Evolutionary conservation across 2,329 filamentous ascomycete genomes (phyloP).

Genomic region (Tolypocladium ophioglossoides): DNA sequence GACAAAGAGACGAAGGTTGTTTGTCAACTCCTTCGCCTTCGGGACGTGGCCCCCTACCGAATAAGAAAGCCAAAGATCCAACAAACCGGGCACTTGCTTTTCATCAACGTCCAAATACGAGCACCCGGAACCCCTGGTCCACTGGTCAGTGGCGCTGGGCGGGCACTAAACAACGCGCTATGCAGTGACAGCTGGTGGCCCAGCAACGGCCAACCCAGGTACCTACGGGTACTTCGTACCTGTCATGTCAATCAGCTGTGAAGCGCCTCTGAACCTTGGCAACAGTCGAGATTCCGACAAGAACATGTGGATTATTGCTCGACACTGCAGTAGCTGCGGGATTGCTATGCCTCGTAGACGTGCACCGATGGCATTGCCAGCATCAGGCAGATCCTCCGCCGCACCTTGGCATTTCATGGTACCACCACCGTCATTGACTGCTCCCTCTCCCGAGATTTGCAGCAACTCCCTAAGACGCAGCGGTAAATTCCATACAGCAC

Average conservation of each 20-base stretch:
- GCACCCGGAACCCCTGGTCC: not conserved
- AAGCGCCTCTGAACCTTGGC: not conserved
- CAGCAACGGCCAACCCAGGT: not conserved
- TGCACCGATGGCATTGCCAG: not conserved
- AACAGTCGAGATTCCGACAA: not conserved
- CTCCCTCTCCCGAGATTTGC: not conserved
- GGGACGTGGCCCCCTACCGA: not conserved
- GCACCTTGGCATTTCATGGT: not conserved
- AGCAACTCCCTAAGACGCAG: not conserved
- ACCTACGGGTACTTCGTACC: too few species aligned
- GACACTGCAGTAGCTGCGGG: too few species aligned
- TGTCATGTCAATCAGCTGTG: not conserved
- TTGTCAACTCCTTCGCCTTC: not conserved
- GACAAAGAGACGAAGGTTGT: not conserved
- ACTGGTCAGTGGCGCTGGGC: not conserved
- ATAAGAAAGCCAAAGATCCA: too few species aligned
- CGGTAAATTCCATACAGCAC: not conserved
- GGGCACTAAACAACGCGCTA: not conserved
- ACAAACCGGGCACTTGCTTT: not conserved
- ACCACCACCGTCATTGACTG: not conserved
- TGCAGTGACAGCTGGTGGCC: not conserved
- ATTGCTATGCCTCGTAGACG: not conserved
- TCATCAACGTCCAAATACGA: not conserved
- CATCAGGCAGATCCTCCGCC: not conserved
- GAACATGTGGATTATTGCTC: not conserved